Conservation (phyloP, 768 basidiomycete genomes). For the Postia placenta region DNA sequence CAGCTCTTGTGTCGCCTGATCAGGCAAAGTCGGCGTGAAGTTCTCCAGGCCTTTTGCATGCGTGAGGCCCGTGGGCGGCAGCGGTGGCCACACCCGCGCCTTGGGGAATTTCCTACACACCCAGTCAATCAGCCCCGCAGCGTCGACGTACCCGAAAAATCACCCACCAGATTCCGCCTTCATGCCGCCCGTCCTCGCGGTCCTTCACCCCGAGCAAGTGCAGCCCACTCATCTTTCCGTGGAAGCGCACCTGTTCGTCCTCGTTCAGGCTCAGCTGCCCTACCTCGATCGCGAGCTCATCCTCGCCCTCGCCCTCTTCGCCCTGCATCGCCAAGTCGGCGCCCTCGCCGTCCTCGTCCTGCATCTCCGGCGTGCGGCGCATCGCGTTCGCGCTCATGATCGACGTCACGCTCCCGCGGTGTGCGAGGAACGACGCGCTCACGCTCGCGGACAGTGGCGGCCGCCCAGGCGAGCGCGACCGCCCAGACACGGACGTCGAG, state of each 20-base stretch:
- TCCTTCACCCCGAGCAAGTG: conserved; percentile 63
- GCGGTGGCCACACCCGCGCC: conserved; percentile 84
- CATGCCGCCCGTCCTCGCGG: conserved; percentile 58
- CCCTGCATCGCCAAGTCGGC: conserved; percentile 16
- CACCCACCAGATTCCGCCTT: conserved; percentile 70
- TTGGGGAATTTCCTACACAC: conserved; percentile 71
- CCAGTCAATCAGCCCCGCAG: not conserved
- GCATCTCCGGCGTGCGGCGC: conserved; percentile 12
- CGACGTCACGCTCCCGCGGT: not conserved
- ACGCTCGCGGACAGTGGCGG: not conserved
- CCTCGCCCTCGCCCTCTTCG: conserved; percentile 31
- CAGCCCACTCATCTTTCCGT: conserved; percentile 79
- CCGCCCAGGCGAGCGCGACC: conserved; percentile 8
- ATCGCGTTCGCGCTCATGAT: conserved; percentile 3
- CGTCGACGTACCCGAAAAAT: not conserved
- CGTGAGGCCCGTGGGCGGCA: conserved; percentile 23
- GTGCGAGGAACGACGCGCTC: not conserved
- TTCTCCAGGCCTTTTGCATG: conserved; percentile 31
- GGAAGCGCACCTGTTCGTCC: conserved; percentile 79
- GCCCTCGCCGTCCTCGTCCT: conserved; percentile 8
- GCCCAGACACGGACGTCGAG: conserved; percentile 15
- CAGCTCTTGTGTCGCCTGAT: conserved; percentile 52
- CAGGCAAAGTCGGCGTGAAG: conserved; percentile 44
- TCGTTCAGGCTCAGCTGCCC: conserved; percentile 88
- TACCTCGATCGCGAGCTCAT: conserved; percentile 59